Evolutionary conservation across 768 basidiomycete species (phyloP).

Genomic region (Russula sp.): DNA sequence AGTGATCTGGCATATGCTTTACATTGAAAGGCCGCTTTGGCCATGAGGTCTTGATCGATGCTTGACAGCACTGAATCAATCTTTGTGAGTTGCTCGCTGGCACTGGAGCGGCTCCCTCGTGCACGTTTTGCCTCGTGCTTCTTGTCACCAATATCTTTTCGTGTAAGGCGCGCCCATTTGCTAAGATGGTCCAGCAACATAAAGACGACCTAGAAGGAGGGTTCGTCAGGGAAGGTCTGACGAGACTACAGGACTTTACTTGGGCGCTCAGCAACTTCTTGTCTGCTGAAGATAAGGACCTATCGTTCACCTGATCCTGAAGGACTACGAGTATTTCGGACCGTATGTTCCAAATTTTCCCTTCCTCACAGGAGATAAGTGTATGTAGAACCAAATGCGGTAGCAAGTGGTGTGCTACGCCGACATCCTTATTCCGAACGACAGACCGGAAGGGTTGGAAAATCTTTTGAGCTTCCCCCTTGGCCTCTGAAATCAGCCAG

Average conservation of each 20-base stretch:
- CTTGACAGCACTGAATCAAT: conserved; percentile 78
- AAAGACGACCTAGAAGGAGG: conserved; percentile 68
- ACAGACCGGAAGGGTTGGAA: conserved; percentile 76
- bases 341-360: conserved; percentile 57
- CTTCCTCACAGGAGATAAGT: conserved; percentile 64
- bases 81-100: conserved; percentile 53
- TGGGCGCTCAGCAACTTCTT: conserved; percentile 92
- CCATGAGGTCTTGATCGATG: conserved; percentile 85
- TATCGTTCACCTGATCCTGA: conserved; percentile 71
- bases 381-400: conserved; percentile 89
- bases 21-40: conserved; percentile 88
- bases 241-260: conserved; percentile 36
- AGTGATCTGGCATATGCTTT: conserved; percentile 90
- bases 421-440: conserved; percentile 81
- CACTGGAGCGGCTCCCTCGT: conserved; percentile 34
- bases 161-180: conserved; percentile 74
- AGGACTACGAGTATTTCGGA: conserved; percentile 75
- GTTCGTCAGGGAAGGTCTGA: not conserved
- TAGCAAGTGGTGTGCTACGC: conserved; percentile 86
- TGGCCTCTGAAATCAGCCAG: conserved; percentile 63
- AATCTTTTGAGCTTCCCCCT: conserved; percentile 53
- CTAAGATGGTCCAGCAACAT: conserved; percentile 92
- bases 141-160: conserved; percentile 48
- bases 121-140: conserved; percentile 45
- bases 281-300: conserved; percentile 55